Evolutionary conservation across 768 basidiomycete genomes (phyloP), one percentile per base, ranked within the genome.

Genomic region (Cyclocybe cylindracea): DNA sequence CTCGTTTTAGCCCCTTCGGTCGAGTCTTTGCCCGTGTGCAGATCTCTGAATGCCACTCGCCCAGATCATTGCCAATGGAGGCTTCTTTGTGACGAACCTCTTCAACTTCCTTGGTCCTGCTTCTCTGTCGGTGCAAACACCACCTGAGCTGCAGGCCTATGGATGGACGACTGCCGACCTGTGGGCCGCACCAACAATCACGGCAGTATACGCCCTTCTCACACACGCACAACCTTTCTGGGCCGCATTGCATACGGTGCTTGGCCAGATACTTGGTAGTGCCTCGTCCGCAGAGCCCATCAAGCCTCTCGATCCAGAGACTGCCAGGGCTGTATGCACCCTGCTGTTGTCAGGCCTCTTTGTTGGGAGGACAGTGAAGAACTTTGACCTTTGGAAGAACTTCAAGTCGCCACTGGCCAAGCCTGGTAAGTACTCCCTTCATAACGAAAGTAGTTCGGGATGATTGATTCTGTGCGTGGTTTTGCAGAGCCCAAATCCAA

Each of bases 211-310:
- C 63, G 85, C 93, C 47, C 79, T 85, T 51, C 78, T 94, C 46
- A 94, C 92, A 7, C 91, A 94, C 56, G 86, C 89, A 2, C 92
- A 95, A 64, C 89, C 92, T 0, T 88, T 89, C 67, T 94, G 86
- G 86, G 81, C 78, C 1, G 82, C 86, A 29, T 48, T 78, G 37
- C 84, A 87, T 56, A 54, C 64, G 4, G 61, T 84, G 13, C 58
- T 86, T 8, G 66, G 76, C 8, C 71, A 76, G 5, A 59, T 78
- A 47, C 69, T 83, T 19, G 83, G 84, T 9, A 66, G 64, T 19
- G 48, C 65, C 2, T 59, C 59, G 2, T 56, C 63, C 7, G 70
- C 62, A 29, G 71, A 71, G 19, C 66, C 51, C 34, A 65, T 78
- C 1, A 76, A 78, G 33, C 71, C 85, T 1, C 60, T 87, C 4